phyloP scores from a whole-genome alignment of 805 yeast species.

The Sugiyamaella chiloensis region DNA sequence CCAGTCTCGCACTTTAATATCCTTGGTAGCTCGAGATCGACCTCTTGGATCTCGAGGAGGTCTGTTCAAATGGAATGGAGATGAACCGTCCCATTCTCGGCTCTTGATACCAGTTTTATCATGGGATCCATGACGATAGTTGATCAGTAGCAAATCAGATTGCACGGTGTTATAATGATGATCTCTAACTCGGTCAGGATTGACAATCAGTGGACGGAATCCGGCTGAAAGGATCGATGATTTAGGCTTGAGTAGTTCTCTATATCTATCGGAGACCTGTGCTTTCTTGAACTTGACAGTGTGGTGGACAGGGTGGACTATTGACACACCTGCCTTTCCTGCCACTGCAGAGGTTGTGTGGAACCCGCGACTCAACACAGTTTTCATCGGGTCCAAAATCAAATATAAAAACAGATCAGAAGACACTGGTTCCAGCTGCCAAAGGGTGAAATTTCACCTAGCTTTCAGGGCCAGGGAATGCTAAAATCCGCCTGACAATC shows the following conservation, averaged over 20 bases:
- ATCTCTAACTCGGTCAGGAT: conserved; percentile 74
- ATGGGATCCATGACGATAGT: conserved; percentile 63
- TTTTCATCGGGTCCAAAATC: background rate
- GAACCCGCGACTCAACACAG: conserved; percentile 14
- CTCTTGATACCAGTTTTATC: conserved; percentile 61
- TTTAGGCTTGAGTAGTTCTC: conserved; percentile 61
- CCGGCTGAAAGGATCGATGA: conserved; percentile 78
- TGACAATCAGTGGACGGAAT: conserved; percentile 69
- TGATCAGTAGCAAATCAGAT: conserved; percentile 73
- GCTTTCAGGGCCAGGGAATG: too few species aligned
- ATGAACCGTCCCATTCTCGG: conserved; percentile 80
- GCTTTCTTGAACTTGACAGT: conserved; percentile 71
- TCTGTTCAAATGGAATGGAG: conserved; percentile 88
- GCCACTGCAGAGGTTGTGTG: conserved; percentile 18
- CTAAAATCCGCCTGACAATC: too few species aligned
- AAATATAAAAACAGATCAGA: background rate
- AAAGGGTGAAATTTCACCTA: background rate
- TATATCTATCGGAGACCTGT: conserved; percentile 69
- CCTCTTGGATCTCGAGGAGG: conserved; percentile 74
- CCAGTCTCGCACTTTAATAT: conserved; percentile 63
- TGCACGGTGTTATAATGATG: conserved; percentile 72
- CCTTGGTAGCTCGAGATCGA: conserved; percentile 67
- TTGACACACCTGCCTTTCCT: conserved; percentile 57
- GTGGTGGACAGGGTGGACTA: conserved; percentile 91
- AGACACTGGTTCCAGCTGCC: background rate